Conservation (phyloP, 345 rosid species). For the Aethionema arabicum region DNA sequence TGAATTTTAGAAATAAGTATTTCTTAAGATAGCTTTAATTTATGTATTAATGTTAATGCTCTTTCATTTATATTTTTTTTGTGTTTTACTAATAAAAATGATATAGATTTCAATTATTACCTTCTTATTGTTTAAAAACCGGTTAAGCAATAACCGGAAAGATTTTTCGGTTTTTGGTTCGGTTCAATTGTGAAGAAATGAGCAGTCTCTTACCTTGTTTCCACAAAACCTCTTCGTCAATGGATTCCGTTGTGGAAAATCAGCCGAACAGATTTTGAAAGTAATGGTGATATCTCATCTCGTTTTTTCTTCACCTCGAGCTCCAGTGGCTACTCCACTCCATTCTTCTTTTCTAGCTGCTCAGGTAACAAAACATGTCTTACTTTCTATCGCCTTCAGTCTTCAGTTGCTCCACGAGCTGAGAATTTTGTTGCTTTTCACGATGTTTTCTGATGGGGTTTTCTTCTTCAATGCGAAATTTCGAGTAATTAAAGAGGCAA, state of each 20-base stretch:
- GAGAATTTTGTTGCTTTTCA: background rate
- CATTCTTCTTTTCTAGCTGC: slow-evolving; percentile 21
- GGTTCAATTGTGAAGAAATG: slow-evolving; percentile 42
- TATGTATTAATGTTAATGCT: too few species aligned
- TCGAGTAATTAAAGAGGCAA: background rate
- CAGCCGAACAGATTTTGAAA: slow-evolving; percentile 2
- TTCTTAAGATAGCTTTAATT: too few species aligned
- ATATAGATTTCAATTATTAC: too few species aligned
- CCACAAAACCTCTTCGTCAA: slow-evolving; percentile 16
- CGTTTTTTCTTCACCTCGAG: slow-evolving; percentile 30
- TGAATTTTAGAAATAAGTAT: too few species aligned
- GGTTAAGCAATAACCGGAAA: too few species aligned
- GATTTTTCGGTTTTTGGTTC: too few species aligned
- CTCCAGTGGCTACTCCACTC: slow-evolving; percentile 20
- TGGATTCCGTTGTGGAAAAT: slow-evolving; percentile 1
- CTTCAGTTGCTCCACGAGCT: slow-evolving; percentile 22
- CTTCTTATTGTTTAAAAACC: too few species aligned
- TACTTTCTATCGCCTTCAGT: slow-evolving; percentile 4
- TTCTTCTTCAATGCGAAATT: background rate
- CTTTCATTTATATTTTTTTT: too few species aligned
- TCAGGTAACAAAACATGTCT: slow-evolving; percentile 24
- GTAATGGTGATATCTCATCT: slow-evolving; percentile 29
- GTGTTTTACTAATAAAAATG: too few species aligned
- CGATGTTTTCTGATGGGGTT: background rate
- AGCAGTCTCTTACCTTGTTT: slow-evolving; percentile 13